phyloP scores from a whole-genome alignment of 139 green algal species.

The Nannochloris sp. region DNA sequence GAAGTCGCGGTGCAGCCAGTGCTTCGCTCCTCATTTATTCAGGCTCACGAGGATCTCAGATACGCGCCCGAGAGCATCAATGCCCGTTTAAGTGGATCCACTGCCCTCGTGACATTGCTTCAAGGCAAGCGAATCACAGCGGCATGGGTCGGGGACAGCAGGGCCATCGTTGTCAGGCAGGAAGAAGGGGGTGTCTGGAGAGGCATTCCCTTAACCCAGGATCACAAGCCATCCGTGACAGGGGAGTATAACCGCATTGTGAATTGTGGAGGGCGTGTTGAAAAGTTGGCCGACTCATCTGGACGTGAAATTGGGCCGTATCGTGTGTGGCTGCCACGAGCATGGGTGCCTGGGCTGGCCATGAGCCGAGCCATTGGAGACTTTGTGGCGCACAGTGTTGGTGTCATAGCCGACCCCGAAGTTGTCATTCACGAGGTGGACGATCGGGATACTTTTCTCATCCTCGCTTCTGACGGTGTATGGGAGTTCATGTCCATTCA shows the following conservation, averaged over 20 bases:
- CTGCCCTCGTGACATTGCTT: constrained; percentile 59
- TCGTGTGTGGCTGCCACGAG: constrained; percentile 68
- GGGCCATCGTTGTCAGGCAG: constrained; percentile 46
- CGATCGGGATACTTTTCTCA: constrained; percentile 61
- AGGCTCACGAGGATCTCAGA: constrained; percentile 47
- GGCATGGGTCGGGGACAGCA: constrained; percentile 84
- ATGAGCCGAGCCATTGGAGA: constrained; percentile 83
- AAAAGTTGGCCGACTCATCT: constrained; percentile 68
- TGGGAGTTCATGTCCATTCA: constrained; percentile 89
- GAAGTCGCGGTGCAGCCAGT: constrained; percentile 4
- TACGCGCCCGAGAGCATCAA: constrained; percentile 40
- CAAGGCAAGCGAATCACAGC: constrained; percentile 43
- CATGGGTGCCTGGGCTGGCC: constrained; percentile 78
- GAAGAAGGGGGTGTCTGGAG: constrained; percentile 22
- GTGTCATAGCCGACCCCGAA: constrained; percentile 69
- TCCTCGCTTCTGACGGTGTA: constrained; percentile 86
- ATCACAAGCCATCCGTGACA: constrained; percentile 78
- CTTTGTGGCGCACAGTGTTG: constrained; percentile 67
- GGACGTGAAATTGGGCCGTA: constrained; percentile 63
- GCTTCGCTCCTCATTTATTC: constrained; percentile 36
- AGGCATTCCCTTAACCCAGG: constrained; percentile 62
- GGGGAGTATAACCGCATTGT: constrained; percentile 72
- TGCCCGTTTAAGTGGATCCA: constrained; percentile 76
- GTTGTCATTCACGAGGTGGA: constrained; percentile 49
- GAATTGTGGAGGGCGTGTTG: constrained; percentile 60